A percentile compares a stretch with the other conserved stretches of the same genome.
Conservation (phyloP, 495 filamentous ascomycete species). For the Podospora appendiculata region DNA sequence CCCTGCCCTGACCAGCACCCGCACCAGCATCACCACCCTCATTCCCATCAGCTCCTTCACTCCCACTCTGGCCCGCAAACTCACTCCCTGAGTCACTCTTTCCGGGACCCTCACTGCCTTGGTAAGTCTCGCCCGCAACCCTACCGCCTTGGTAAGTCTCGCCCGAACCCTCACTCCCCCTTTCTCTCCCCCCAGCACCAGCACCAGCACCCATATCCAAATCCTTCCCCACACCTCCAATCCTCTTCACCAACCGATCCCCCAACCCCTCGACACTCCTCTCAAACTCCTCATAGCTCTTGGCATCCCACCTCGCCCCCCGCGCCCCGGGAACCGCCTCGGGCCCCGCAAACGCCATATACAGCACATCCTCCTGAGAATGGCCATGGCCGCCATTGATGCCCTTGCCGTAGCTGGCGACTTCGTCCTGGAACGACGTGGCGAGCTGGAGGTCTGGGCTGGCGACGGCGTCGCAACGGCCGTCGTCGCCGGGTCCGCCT, state of each 20-base stretch:
- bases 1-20: no score
- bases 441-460: slow-evolving; percentile 43
- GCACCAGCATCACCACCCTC: no score
- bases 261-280: slow-evolving; percentile 40
- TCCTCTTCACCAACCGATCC: slow-evolving; percentile 21
- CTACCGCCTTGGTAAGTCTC: no score
- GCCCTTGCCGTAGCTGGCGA: slow-evolving; percentile 30
- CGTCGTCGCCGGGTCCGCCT: slow-evolving; percentile 33
- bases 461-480: slow-evolving; percentile 28
- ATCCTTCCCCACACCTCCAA: no score
- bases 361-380: slow-evolving; percentile 43
- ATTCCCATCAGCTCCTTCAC: no score
- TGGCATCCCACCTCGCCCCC: slow-evolving; percentile 43
- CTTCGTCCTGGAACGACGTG: slow-evolving; percentile 46
- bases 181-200: no score
- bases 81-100: no score
- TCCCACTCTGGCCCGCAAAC: no score
- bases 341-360: slow-evolving; percentile 45
- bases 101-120: no score
- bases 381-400: slow-evolving; percentile 45
- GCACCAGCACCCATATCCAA: no score
- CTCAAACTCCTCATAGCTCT: slow-evolving; percentile 38
- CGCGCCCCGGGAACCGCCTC: slow-evolving; percentile 40
- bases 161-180: no score
- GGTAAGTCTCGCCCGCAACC: no score